Evolutionary conservation across 1,284 basidiomycete genomes (phyloP), one percentile per base, ranked within the genome.

Genomic region (Naganishia sp.): DNA sequence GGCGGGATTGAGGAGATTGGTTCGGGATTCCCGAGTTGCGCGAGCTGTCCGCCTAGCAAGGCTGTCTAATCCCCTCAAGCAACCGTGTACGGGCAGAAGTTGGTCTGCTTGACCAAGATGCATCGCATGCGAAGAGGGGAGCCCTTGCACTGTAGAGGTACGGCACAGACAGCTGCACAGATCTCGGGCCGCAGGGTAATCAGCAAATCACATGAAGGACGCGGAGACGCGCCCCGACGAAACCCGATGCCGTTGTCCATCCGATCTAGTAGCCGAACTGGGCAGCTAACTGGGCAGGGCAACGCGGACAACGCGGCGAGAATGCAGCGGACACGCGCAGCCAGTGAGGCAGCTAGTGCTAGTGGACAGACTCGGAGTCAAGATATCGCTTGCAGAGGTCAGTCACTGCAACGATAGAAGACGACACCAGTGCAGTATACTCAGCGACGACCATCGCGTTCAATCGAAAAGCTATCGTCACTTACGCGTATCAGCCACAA

Each of bases 331-430:
- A 45, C 43, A 35, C 46, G 56, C 17, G 43, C 56, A 58, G 46
- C 35, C 56, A 58, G 45, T 18, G 31, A 45, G 45, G 56, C 25
- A 58, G 39, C 15, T 25, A 42, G 35, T 39, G 39, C 15, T 25
- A 42, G 35, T 39, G 35, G 35, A 39, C 35, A 39, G 18, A 2
- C 46, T 42, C 35, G 58, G 21, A 50, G n/a, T 28, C 47, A 57
- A 50, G 58, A 61, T 61, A 61, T 61, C 58, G 58, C 58, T 61
- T 61, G 47, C 50, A 39, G 13, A 39, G 52, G 52, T 39, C 28
- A 54, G 32, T 49, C 47, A 39, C 31, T 57, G n/a, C 31, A 41
- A 23, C 31, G 31, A 46, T 17, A 28, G 45, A 3, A 28, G 54
- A 21, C 25, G 55, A 31, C 21, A 6, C 2, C 6, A 32, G 1